A percentile compares a stretch with the other conserved stretches of the same genome.
Evolutionary conservation across 192 early-diverging fungal genomes (phyloP).

Genomic region (Linnemannia schmuckeri): DNA sequence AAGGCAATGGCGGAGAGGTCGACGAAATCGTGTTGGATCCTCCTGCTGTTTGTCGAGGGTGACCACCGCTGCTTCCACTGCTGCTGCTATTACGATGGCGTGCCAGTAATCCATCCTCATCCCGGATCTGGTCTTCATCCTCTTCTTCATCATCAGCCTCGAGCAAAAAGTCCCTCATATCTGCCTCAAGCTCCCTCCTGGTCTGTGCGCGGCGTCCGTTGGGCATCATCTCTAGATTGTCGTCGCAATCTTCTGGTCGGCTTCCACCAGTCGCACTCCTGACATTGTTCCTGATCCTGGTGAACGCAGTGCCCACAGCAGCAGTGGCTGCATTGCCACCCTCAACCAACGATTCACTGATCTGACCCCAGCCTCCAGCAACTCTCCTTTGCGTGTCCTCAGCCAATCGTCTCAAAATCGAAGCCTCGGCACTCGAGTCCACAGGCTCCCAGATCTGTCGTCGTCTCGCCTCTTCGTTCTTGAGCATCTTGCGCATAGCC

Average conservation of each 20-base stretch:
- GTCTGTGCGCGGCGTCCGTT: slow-evolving; percentile 50
- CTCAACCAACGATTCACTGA: slow-evolving; percentile 51
- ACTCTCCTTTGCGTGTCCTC: slow-evolving; percentile 53
- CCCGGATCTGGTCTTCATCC: slow-evolving; percentile 30
- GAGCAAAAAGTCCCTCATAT: slow-evolving; percentile 53
- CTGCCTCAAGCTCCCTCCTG: slow-evolving; percentile 45
- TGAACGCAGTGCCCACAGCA: slow-evolving; percentile 50
- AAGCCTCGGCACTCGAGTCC: slow-evolving; percentile 51
- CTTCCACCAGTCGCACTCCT: slow-evolving; percentile 27
- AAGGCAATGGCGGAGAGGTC: neutral
- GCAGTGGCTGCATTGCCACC: slow-evolving; percentile 50
- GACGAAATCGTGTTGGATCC: neutral
- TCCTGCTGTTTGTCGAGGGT: neutral
- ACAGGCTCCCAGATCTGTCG: slow-evolving; percentile 56
- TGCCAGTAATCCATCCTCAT: slow-evolving; percentile 48
- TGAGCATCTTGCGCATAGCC: slow-evolving; percentile 51
- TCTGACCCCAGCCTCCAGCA: slow-evolving; percentile 50
- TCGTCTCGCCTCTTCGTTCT: slow-evolving; percentile 53
- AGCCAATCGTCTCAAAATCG: slow-evolving; percentile 42
- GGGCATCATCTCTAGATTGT: slow-evolving; percentile 50
- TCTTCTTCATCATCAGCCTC: slow-evolving; percentile 51
- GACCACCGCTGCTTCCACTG: slow-evolving; percentile 1
- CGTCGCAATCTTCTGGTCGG: slow-evolving; percentile 44
- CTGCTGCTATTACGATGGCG: slow-evolving; percentile 27
- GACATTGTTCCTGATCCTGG: slow-evolving; percentile 51